Percentiles rank a stretch among this genome's conserved stretches.
Conservation (phyloP, 352 stramenopile species). For the Hyaloperonospora brassicae region DNA sequence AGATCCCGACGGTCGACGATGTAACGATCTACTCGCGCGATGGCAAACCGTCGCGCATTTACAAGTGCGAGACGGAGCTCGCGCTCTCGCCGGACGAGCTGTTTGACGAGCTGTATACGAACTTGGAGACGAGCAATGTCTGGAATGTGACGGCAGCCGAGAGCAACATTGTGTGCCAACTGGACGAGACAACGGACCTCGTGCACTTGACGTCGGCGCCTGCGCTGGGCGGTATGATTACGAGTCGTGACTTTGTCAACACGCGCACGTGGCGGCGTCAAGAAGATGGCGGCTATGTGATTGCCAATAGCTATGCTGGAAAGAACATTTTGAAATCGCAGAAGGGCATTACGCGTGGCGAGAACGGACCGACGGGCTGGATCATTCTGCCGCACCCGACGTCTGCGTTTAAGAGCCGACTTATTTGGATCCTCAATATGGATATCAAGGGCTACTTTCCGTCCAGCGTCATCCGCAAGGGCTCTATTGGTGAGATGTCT, state of each 20-base stretch:
- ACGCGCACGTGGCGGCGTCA: slow-evolving; percentile 64
- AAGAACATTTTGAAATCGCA: slow-evolving; percentile 60
- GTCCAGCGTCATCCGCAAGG: slow-evolving; percentile 68
- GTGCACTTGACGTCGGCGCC: slow-evolving; percentile 61
- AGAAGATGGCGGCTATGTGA: slow-evolving; percentile 58
- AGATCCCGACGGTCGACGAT: slow-evolving; percentile 52
- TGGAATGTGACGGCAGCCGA: slow-evolving; percentile 77
- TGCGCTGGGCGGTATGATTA: slow-evolving; percentile 64
- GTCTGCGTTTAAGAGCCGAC: slow-evolving; percentile 66
- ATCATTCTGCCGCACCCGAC: slow-evolving; percentile 66
- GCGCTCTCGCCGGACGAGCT: slow-evolving; percentile 64
- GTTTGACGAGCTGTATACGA: slow-evolving; percentile 69
- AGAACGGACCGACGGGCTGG: slow-evolving; percentile 69
- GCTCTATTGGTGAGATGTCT: slow-evolving; percentile 65
- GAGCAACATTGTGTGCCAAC: slow-evolving; percentile 61
- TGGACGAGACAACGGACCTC: slow-evolving; percentile 64
- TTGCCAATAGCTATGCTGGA: slow-evolving; percentile 53
- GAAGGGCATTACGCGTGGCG: slow-evolving; percentile 68
- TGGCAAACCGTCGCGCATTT: slow-evolving; percentile 61
- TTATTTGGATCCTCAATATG: slow-evolving; percentile 79
- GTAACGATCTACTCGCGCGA: slow-evolving; percentile 61
- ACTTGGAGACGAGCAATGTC: slow-evolving; percentile 60
- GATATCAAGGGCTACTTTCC: slow-evolving; percentile 85
- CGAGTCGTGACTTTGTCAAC: slow-evolving; percentile 78
- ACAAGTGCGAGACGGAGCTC: slow-evolving; percentile 66